Percentiles rank a stretch among this genome's conserved stretches.
Evolutionary conservation across 352 stramenopile species (phyloP).

Genomic region (Phytophthora cactorum): DNA sequence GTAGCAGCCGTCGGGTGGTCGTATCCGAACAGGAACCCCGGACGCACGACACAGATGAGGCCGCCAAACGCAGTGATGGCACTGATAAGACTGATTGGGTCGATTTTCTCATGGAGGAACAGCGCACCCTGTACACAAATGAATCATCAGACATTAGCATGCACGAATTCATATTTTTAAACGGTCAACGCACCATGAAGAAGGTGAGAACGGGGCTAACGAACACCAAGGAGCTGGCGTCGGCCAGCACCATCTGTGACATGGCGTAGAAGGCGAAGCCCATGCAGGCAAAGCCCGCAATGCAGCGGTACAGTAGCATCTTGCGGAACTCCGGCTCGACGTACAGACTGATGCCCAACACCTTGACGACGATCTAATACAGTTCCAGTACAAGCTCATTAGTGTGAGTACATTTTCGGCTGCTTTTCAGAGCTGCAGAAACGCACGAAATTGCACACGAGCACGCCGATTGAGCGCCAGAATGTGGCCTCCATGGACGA

Average conservation of each 20-base stretch:
- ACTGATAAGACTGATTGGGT: slow-evolving; percentile 40
- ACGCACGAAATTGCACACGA: slow-evolving; percentile 62
- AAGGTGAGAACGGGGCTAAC: slow-evolving; percentile 40
- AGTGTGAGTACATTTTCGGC: background rate
- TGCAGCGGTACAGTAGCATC: slow-evolving; percentile 62
- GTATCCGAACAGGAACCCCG: slow-evolving; percentile 51
- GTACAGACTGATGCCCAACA: slow-evolving; percentile 38
- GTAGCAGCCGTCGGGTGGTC: slow-evolving; percentile 21
- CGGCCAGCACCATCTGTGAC: slow-evolving; percentile 76
- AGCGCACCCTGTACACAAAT: slow-evolving; percentile 34
- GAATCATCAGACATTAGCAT: slow-evolving; percentile 14
- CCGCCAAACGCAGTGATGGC: slow-evolving; percentile 47
- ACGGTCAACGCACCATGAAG: slow-evolving; percentile 25
- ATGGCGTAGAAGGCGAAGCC: slow-evolving; percentile 75
- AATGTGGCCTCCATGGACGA: slow-evolving; percentile 80
- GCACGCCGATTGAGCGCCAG: slow-evolving; percentile 61
- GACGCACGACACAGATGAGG: slow-evolving; percentile 57
- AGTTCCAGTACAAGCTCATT: background rate
- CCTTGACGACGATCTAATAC: slow-evolving; percentile 11
- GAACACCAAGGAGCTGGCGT: slow-evolving; percentile 70
- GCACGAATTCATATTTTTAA: background rate
- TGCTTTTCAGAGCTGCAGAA: background rate
- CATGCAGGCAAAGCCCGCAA: slow-evolving; percentile 69
- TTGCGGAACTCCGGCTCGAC: slow-evolving; percentile 44
- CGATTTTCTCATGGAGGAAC: slow-evolving; percentile 53